Percentiles rank a stretch among this genome's conserved stretches.
Evolutionary conservation across 2,329 filamentous ascomycete species (phyloP).

Genomic region (Colletotrichum horii): DNA sequence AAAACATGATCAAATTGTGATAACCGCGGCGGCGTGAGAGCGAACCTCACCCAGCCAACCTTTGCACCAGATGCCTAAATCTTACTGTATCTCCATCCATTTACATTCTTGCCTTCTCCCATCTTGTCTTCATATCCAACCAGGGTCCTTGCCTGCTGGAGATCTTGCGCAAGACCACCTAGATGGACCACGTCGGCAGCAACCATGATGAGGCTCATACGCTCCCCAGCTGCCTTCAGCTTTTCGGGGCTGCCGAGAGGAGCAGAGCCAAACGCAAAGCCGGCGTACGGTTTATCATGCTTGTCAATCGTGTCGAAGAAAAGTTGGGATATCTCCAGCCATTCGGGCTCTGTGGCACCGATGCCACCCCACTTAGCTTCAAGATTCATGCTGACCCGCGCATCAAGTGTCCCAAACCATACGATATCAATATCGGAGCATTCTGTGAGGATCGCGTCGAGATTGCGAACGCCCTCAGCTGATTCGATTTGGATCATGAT

Average conservation of each 20-base stretch:
- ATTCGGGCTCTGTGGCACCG: slow-evolving; percentile 43
- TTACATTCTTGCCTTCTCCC: not conserved
- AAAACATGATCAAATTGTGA: not conserved
- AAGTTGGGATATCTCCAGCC: slow-evolving; percentile 39
- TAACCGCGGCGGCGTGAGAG: not conserved
- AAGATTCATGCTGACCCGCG: slow-evolving; percentile 48
- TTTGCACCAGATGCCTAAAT: not conserved
- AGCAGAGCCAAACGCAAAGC: slow-evolving; percentile 31
- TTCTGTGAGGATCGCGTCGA: slow-evolving; percentile 52
- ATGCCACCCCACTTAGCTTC: slow-evolving; percentile 32
- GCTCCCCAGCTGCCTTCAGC: slow-evolving; percentile 27
- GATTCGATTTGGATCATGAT: slow-evolving; percentile 54
- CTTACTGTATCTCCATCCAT: not conserved
- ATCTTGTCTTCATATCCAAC: not conserved
- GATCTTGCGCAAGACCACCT: slow-evolving; percentile 23
- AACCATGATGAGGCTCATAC: slow-evolving; percentile 28
- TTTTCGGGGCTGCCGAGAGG: slow-evolving; percentile 28
- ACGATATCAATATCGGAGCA: slow-evolving; percentile 50
- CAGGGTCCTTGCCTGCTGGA: slow-evolving; percentile 3
- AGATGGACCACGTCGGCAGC: slow-evolving; percentile 29
- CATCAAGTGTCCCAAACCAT: slow-evolving; percentile 52
- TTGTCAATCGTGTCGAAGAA: slow-evolving; percentile 45
- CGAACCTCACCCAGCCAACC: not conserved
- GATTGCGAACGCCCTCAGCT: slow-evolving; percentile 45
- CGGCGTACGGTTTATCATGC: slow-evolving; percentile 47